Conservation (phyloP, 208 protist genomes). For the Trypanosoma platydactyli region DNA sequence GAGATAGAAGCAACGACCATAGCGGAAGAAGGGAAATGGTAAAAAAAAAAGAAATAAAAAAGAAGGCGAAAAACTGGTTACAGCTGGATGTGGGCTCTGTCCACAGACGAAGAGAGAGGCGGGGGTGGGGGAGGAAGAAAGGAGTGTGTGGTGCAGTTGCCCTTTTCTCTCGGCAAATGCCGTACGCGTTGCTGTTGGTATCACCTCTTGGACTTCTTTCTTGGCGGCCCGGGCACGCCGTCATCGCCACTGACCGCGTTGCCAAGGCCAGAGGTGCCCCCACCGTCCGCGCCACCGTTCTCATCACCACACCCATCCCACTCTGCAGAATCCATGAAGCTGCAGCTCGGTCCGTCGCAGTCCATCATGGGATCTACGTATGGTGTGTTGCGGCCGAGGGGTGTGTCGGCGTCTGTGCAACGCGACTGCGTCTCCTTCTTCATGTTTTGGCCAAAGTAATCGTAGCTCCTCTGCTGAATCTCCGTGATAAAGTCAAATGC, state of each 20-base stretch:
- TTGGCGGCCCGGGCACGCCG: not conserved
- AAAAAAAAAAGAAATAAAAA: conserved; percentile 26
- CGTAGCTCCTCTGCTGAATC: conserved; percentile 57
- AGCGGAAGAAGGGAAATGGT: conserved; percentile 12
- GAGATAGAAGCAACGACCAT: not conserved
- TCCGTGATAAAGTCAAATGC: conserved; percentile 51
- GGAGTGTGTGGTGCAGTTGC: not conserved
- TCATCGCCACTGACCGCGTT: not conserved
- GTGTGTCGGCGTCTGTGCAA: not conserved
- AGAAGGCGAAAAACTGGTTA: not conserved
- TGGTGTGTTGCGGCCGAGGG: not conserved
- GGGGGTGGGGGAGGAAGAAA: no score
- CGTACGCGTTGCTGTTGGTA: no score
- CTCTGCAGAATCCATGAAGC: conserved; percentile 23
- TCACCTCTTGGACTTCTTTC: not conserved
- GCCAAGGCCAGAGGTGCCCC: not conserved
- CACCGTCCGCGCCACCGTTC: conserved; percentile 3
- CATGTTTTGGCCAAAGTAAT: conserved; percentile 57
- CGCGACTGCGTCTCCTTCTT: conserved; percentile 22
- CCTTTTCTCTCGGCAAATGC: not conserved
- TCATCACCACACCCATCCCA: conserved; percentile 23
- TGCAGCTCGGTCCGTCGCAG: conserved; percentile 14
- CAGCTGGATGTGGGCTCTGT: no score
- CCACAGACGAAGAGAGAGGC: no score
- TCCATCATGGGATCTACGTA: conserved; percentile 18